phyloP scores from a whole-genome alignment of 1,284 basidiomycete species.

The Cutaneotrichosporon arboriforme region DNA sequence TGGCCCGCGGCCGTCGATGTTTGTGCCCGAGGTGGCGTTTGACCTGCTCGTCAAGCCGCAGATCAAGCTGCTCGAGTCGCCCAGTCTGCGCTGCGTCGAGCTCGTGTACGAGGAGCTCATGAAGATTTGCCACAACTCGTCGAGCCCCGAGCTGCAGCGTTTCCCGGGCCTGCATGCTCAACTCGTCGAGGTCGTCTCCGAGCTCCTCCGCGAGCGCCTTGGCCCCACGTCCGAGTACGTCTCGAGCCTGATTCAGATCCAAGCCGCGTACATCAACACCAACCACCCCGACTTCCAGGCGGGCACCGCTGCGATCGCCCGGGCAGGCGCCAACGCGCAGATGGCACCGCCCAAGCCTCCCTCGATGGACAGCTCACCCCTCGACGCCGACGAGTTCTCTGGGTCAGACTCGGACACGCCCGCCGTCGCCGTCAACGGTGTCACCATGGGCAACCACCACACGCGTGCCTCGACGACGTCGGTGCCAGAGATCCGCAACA shows the following conservation, averaged over 20 bases:
- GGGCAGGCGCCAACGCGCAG: slow-evolving; percentile 32
- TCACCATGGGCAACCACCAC: slow-evolving; percentile 52
- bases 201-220: slow-evolving; percentile 87
- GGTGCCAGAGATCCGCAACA: slow-evolving; percentile 60
- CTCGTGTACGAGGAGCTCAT: slow-evolving; percentile 98
- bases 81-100: slow-evolving; percentile 92
- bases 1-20: slow-evolving; percentile 89
- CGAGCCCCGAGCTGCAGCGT: slow-evolving; percentile 85
- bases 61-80: slow-evolving; percentile 92
- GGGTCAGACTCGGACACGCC: slow-evolving; percentile 36
- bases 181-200: slow-evolving; percentile 94
- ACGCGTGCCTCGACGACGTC: slow-evolving; percentile 73
- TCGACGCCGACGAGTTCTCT: slow-evolving; percentile 39
- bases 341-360: slow-evolving; percentile 23
- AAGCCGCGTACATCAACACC: slow-evolving; percentile 92
- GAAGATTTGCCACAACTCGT: slow-evolving; percentile 99
- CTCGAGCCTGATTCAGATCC: slow-evolving; percentile 91
- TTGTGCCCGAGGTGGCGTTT: slow-evolving; percentile 96
- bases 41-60: slow-evolving; percentile 97
- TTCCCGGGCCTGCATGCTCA: slow-evolving; percentile 92
- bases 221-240: slow-evolving; percentile 96
- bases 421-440: slow-evolving; percentile 53
- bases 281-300: slow-evolving; percentile 49
- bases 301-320: slow-evolving; percentile 47
- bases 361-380: slow-evolving; percentile 27